These are phyloP conservation scores for Xerocomus potaroensis DNA, from an alignment of 768 basidiomycete species.

Conservation along the genomic window DNA sequence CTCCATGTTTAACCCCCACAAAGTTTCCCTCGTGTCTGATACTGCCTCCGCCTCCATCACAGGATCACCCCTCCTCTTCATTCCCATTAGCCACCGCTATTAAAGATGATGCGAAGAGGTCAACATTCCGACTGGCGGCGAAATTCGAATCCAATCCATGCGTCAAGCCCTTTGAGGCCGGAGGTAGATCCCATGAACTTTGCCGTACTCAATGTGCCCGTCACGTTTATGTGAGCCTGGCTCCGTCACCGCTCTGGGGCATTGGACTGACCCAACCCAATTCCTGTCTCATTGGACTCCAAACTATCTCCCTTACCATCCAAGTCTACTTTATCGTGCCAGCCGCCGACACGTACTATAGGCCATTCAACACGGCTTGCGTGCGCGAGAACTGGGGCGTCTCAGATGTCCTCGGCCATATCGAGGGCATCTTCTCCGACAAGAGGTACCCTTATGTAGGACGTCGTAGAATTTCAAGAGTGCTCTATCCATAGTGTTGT, in stretches of 20 bases:
- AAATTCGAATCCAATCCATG: conserved; percentile 63
- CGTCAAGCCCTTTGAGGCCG: conserved; percentile 64
- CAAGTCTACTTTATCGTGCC: conserved; percentile 96
- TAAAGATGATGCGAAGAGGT: conserved; percentile 96
- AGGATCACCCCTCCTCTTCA: conserved; percentile 82
- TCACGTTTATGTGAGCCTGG: conserved; percentile 82
- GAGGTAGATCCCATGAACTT: conserved; percentile 60
- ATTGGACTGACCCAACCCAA: conserved; percentile 38
- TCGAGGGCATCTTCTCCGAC: conserved; percentile 92
- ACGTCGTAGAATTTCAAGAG: conserved; percentile 98
- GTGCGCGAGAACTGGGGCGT: conserved; percentile 98
- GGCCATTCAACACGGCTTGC: conserved; percentile 79
- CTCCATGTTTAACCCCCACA: conserved; percentile 12
- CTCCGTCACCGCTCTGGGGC: conserved; percentile 2
- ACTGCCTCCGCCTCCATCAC: conserved; percentile 79
- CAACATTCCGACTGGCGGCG: conserved; percentile 88
- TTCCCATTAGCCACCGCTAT: conserved; percentile 84
- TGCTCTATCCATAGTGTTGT: conserved; percentile 80
- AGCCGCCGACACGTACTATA: conserved; percentile 95
- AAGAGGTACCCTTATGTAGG: conserved; percentile 98
- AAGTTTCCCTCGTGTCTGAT: conserved; percentile 89
- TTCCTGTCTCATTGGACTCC: conserved; percentile 91
- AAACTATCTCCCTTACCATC: conserved; percentile 95
- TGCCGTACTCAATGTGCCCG: conserved; percentile 64
- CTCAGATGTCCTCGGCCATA: conserved; percentile 97